Percentiles rank a stretch among this genome's conserved stretches.
These are phyloP conservation scores for Exophiala lecanii-corni DNA, from an alignment of 2,329 filamentous ascomycete genomes.

Conservation along the genomic window DNA sequence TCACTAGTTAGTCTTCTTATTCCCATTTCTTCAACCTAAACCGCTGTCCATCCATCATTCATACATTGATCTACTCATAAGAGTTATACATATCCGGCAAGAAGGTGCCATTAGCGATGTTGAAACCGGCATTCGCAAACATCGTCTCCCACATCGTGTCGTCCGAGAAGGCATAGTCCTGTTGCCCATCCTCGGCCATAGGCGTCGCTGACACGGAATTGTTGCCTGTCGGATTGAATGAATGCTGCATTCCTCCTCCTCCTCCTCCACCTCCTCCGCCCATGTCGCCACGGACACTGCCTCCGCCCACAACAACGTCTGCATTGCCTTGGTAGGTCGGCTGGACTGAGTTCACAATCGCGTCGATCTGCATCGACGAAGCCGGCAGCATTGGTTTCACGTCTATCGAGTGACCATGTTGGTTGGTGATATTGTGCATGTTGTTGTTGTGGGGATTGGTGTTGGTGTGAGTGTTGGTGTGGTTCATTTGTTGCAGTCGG, in stretches of 20 bases:
- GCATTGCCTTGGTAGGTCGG: no score
- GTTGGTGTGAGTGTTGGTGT: no score
- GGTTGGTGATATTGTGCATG: not conserved
- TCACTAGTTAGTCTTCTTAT: no score
- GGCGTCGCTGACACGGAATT: not conserved
- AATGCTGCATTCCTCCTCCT: not conserved
- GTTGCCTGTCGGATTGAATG: not conserved
- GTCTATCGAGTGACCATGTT: no score
- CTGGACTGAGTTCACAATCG: not conserved
- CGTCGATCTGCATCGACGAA: not conserved
- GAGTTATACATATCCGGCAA: constrained; percentile 12
- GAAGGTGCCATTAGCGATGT: constrained; percentile 24
- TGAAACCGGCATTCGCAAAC: constrained; percentile 27
- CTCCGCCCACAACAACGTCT: no score
- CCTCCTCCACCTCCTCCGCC: not conserved
- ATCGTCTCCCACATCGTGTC: constrained; percentile 22
- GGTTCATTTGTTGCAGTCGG: no score
- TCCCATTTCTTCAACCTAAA: no score
- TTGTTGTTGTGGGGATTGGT: not conserved
- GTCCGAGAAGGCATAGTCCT: constrained; percentile 17
- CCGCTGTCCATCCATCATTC: constrained; percentile 6
- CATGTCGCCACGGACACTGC: no score
- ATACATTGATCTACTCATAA: not conserved
- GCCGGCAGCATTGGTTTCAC: not conserved
- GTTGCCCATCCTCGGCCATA: not conserved